Evolutionary conservation across 2,329 filamentous ascomycete species (phyloP), one percentile per base, ranked within the genome.

Genomic region (Pyrenochaeta sp.): DNA sequence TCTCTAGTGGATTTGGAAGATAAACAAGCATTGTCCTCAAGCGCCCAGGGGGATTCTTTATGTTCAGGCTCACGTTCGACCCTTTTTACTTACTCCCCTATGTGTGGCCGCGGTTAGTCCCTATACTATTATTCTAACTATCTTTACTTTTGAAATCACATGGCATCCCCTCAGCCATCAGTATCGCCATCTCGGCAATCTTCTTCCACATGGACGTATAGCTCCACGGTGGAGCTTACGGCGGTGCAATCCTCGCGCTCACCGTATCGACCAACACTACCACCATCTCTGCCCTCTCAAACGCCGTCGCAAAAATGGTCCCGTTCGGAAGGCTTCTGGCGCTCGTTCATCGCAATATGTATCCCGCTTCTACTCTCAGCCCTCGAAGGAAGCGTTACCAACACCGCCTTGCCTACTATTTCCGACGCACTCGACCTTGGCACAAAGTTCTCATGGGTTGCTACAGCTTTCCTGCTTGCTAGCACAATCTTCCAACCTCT

Each of bases 401-500:
- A 77, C 6, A 82, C 78, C 1, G 79, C 79, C 0, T 58, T 81
- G 9, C 79, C 80, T 0, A 77, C 75, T 1, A 82, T 82, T 10
- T 69, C 71, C 0, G 60, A 67, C 3, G 59, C 66, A 0, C 62
- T 74, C 22, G 48, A 69, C 39, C 61, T 72, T 1, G 65, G 66
- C 6, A 70, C 66, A 1, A 66, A 55, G 13, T 75, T 69, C 50
- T 65, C 59, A 2, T 73, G 67, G 70, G 62, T 68, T 8, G 69
- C 69, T 10, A 74, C 68, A 12, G 64, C 68, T 1, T 74, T 72
- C 34, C 56, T 73, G 0, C 65, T 74, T 2, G 64, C 72, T 0
- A 70, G 66, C 54, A 80, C 81, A 0, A 79, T 80, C 1, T 72
- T 84, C 2, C 83, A 83, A 50, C 85, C 85, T 0, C 61, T 85